Evolutionary conservation across 371 early-diverging fungal genomes (phyloP), one percentile per base, ranked within the genome.

Genomic region (Dinochytrium kinnereticum): DNA sequence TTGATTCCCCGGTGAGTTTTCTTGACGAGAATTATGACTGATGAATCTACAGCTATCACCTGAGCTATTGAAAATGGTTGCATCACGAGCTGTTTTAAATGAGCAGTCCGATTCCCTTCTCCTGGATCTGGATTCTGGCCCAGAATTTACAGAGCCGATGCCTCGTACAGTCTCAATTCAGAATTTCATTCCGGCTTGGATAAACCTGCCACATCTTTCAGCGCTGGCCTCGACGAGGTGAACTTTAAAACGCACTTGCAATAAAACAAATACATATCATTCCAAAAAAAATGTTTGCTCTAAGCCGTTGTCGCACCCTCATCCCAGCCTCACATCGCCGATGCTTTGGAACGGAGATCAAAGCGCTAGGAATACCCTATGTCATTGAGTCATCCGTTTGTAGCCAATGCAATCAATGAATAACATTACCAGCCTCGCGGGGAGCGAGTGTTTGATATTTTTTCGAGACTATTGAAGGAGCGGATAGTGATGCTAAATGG

Each of bases 401-500:
- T 40, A n/a, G 7, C 30, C 50, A 50, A 57, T 1, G 31, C 30
- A 68, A 10, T 13, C 24, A 15, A 53, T 33, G 55, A 28, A 17
- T 38, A 2, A 17, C 0, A 24, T n/a, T 39, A n/a, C 0, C 76
- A 81, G 85, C 80, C 83, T 1, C 73, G 81, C 19, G 85, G 85
- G 1, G 88, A 88, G 61, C 80, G 85, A 1, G 81, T 80, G 30
- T 98, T 92, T 78, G 98, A 98, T 76, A 98, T 97, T 64, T 98
- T 93, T 81, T 98, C 99, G 49, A 90, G 99, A 10, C 84, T 98
- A 57, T 85, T 98, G 73, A 96, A 96, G 78, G 99, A 98, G 72
- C 91, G 98, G 51, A 98, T 98, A 71, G 88, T 98, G 33, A 95
- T 96, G 81, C 87, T 98, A 34, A 94, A 94, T 82, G 97, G 97